Evolutionary conservation across 2,329 filamentous ascomycete genomes (phyloP).

Genomic region (Huntiella moniliformis): DNA sequence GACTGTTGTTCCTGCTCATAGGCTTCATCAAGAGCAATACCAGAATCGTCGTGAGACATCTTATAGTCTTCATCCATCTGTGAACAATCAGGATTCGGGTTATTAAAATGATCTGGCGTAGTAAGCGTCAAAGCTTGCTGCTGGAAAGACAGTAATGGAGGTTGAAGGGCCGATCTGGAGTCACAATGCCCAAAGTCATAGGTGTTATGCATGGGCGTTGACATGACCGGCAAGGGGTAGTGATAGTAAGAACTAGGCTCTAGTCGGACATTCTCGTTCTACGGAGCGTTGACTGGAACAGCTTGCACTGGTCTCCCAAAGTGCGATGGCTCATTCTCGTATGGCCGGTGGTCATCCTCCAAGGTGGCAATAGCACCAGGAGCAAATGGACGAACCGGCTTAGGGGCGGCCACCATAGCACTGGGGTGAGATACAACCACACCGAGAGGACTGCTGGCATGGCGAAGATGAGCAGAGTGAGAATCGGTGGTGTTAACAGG

Average conservation of each 20-base stretch:
- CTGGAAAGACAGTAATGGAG: no score
- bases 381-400: constrained; percentile 10
- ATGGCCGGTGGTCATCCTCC: constrained; percentile 9
- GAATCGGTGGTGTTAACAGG: constrained; percentile 4
- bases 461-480: constrained; percentile 1
- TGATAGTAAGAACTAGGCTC: constrained; percentile 3
- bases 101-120: no score
- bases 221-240: background rate
- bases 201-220: background rate
- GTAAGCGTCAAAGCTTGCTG: no score
- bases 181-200: constrained; percentile 3
- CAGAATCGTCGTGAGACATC: constrained; percentile 1
- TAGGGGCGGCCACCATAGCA: constrained; percentile 8
- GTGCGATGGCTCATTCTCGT: constrained; percentile 6
- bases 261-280: constrained; percentile 9
- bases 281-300: constrained; percentile 10
- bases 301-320: constrained; percentile 8
- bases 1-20: no score
- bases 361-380: constrained; percentile 11
- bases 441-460: constrained; percentile 6
- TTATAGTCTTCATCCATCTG: background rate
- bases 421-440: constrained; percentile 1
- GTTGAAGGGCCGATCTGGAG: no score
- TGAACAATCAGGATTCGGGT: no score
- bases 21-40: background rate